Evolutionary conservation across 768 basidiomycete genomes (phyloP).

Genomic region (Hericium coralloides): DNA sequence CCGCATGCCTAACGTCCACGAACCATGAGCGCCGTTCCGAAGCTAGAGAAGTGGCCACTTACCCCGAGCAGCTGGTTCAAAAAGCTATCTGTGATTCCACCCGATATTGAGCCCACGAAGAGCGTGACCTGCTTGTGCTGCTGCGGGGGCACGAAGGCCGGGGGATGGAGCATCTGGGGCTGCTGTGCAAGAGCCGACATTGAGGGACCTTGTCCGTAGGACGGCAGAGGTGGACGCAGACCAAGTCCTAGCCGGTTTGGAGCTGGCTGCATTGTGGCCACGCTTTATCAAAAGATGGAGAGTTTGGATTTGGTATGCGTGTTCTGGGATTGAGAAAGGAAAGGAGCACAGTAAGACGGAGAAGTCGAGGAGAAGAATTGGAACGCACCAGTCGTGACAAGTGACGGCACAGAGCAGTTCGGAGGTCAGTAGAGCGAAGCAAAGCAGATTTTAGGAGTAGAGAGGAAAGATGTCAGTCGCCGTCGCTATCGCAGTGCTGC

Average conservation of each 20-base stretch:
- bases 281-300: neutral
- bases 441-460: too few species aligned
- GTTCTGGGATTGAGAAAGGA: neutral
- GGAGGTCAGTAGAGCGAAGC: too few species aligned
- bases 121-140: conserved; percentile 63
- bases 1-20: conserved; percentile 82
- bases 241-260: conserved; percentile 66
- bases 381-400: neutral
- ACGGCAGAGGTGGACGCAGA: conserved; percentile 79
- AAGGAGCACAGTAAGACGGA: neutral
- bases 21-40: neutral
- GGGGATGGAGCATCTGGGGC: conserved; percentile 48
- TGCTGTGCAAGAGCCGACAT: conserved; percentile 86
- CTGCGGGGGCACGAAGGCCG: conserved; percentile 60
- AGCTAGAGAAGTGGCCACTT: conserved; percentile 22
- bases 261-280: conserved; percentile 45
- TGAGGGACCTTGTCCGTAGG: conserved; percentile 87
- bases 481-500: too few species aligned
- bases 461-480: too few species aligned
- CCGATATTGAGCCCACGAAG: conserved; percentile 94
- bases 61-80: conserved; percentile 73
- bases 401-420: neutral
- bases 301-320: too few species aligned
- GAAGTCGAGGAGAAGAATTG: neutral
- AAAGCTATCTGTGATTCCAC: conserved; percentile 79